Conservation (phyloP, 306 rosid species). For the Glycine tomentella region DNA sequence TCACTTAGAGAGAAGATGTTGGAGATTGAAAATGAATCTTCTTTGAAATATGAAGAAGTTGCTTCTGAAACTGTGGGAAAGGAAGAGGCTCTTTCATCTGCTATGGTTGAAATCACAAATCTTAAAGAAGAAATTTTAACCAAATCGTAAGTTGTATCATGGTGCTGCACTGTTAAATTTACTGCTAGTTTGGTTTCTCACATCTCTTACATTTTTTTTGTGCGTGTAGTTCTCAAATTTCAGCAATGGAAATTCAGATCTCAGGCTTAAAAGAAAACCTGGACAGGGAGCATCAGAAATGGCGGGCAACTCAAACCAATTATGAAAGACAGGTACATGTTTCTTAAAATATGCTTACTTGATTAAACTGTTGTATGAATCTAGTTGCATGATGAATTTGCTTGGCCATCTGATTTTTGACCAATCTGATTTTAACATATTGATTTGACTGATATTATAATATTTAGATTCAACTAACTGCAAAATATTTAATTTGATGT, state of each 20-base stretch:
- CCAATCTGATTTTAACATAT: not conserved
- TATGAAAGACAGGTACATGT: constrained; percentile 90
- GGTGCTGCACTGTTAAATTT: constrained; percentile 11
- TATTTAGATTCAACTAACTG: constrained; percentile 12
- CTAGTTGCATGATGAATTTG: not conserved
- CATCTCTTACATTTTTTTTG: constrained; percentile 32
- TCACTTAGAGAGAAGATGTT: constrained; percentile 74
- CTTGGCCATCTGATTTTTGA: not conserved
- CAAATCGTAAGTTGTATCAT: constrained; percentile 61
- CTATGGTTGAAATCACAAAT: constrained; percentile 67
- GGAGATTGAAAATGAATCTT: constrained; percentile 78
- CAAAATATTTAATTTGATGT: not conserved
- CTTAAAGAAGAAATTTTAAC: constrained; percentile 70
- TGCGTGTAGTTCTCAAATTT: constrained; percentile 67
- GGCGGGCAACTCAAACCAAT: constrained; percentile 86
- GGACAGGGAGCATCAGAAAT: constrained; percentile 77
- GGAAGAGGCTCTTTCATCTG: constrained; percentile 80
- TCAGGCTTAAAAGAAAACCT: constrained; percentile 74
- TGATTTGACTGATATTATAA: not conserved
- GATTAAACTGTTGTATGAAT: constrained; percentile 24
- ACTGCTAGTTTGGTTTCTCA: not conserved
- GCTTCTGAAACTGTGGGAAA: constrained; percentile 82
- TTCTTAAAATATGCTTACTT: constrained; percentile 10
- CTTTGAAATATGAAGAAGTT: constrained; percentile 74
- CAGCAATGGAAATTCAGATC: constrained; percentile 75